Conservation (phyloP, 106 monocot species). For the Posidonia australis region DNA sequence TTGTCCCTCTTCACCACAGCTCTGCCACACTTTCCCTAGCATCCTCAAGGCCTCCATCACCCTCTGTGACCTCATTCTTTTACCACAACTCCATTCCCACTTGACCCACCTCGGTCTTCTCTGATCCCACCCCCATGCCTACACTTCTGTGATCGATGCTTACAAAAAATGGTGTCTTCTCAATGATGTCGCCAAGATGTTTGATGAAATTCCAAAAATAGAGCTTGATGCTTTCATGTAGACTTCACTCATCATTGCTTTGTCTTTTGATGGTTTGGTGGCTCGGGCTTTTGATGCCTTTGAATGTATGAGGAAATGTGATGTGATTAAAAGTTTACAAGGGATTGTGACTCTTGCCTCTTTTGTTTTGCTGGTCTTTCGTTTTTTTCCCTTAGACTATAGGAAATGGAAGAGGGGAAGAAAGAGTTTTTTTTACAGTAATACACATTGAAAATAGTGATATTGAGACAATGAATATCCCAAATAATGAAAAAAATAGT, state of each 20-base stretch:
- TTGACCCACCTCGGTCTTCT: slow-evolving; percentile 12
- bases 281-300: slow-evolving; percentile 5
- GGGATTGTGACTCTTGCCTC: slow-evolving; percentile 4
- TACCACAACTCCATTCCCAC: slow-evolving; percentile 9
- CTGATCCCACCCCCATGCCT: slow-evolving; percentile 1
- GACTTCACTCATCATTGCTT: too few species aligned
- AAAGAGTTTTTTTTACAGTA: too few species aligned
- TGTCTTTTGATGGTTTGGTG: too few species aligned
- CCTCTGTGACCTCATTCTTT: not conserved
- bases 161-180: slow-evolving; percentile 8
- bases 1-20: too few species aligned
- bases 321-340: not conserved
- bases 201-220: too few species aligned
- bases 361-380: too few species aligned
- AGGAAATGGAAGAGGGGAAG: too few species aligned
- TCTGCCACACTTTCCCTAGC: slow-evolving; percentile 15
- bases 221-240: slow-evolving; percentile 4
- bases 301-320: slow-evolving; percentile 1
- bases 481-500: too few species aligned
- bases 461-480: too few species aligned
- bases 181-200: not conserved
- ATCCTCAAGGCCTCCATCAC: slow-evolving; percentile 6
- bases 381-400: too few species aligned
- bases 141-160: slow-evolving; percentile 9
- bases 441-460: too few species aligned